Evolutionary conservation across 768 basidiomycete genomes (phyloP).

Genomic region (Lactarius deliciosus): DNA sequence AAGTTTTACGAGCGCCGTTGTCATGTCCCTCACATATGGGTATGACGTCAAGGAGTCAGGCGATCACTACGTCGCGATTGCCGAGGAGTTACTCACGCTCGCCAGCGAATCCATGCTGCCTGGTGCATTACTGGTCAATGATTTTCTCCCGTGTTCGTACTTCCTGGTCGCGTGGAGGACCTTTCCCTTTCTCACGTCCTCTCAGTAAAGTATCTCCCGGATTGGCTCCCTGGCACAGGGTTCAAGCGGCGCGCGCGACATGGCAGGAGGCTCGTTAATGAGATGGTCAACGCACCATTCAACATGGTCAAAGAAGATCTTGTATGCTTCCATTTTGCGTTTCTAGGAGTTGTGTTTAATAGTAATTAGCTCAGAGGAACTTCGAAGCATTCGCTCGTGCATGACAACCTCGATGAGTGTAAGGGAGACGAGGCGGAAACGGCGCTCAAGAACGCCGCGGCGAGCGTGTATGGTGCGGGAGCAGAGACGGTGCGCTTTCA

Average conservation of each 20-base stretch:
- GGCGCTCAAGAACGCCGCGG: conserved; percentile 17
- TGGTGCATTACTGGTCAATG: conserved; percentile 11
- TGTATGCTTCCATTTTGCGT: not conserved
- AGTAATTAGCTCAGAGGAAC: conserved; percentile 15
- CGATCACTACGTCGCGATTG: conserved; percentile 17
- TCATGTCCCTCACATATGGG: conserved; percentile 19
- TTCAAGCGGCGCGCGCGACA: conserved; percentile 17
- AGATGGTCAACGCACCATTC: conserved; percentile 22
- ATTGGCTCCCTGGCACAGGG: conserved; percentile 20
- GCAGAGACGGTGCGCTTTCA: conserved; percentile 12
- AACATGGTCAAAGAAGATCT: conserved; percentile 18
- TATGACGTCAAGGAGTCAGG: conserved; percentile 19
- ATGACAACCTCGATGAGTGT: conserved; percentile 18
- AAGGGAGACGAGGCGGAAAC: conserved; percentile 10
- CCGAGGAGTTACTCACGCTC: conserved; percentile 12
- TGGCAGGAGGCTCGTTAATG: conserved; percentile 11
- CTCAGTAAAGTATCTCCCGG: conserved; percentile 11
- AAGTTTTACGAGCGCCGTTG: conserved; percentile 9
- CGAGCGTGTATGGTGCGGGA: conserved; percentile 19
- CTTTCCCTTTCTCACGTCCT: not conserved
- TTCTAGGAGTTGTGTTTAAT: not conserved
- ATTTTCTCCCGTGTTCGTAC: conserved; percentile 9
- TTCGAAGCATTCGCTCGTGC: conserved; percentile 20
- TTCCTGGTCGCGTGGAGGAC: not conserved
- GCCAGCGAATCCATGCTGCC: conserved; percentile 16